Evolutionary conservation across 768 basidiomycete species (phyloP), one percentile per base, ranked within the genome.

Genomic region (Mycena olivaceomarginata): DNA sequence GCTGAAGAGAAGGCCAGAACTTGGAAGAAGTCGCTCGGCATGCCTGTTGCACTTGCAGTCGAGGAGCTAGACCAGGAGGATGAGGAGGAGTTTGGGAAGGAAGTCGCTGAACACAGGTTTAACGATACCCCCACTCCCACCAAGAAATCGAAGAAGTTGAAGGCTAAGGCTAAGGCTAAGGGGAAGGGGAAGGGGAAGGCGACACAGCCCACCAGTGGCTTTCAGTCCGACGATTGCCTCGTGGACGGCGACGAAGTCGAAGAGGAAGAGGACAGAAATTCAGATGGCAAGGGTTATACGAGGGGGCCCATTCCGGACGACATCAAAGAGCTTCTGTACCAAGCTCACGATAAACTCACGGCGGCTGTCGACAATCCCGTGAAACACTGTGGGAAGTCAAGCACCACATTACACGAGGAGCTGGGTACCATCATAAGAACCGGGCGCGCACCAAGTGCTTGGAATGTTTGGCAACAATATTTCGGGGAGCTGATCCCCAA

Each of bases 51-150:
- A 18, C 51, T 22, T 57, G 56, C 56, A 57, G n/a, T 57, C 56
- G 56, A 57, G 56, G 56, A 57, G 56, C 25, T 57, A 57, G 56
- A 57, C 56, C 56, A 57, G 56, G 56, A 57, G 56, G 56, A 57
- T 57, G 56, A 57, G 56, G 56, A 57, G 56, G 56, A 31, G 31
- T 31, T 31, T 31, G 31, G 3, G 31, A 31, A 31, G 31, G 31
- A 31, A 31, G 31, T 31, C 43, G 51, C 51, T 53, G 5, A 53
- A 53, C 5, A 8, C 51, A 8, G 51, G 51, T 53, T 53, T 22
- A 8, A 53, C 51, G n/a, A 53, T 53, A 2, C 51, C 51, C 51
- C 51, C 51, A 22, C 51, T 8, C 2, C 51, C n/a, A 53, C 51
- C 51, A 53, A 53, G 51, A 53, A 22, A 53, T 53, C 51, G 15